Base-by-base conservation (phyloP, 176 grass and related monocot species). In the Areca catechu region DNA sequence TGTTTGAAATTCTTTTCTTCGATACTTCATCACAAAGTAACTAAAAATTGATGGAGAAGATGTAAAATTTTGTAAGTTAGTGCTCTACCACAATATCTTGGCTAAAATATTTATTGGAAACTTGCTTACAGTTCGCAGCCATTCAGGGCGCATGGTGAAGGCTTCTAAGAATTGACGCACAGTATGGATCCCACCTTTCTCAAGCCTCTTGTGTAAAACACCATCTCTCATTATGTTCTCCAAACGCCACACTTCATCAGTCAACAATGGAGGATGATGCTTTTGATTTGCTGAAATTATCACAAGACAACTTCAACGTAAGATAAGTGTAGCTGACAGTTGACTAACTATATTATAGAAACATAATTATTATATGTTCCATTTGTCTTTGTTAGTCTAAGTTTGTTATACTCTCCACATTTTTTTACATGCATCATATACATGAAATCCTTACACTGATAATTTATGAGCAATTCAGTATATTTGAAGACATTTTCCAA, bases 241-340 rank as follows among this genome's bases (percentile, higher is more conserved):
- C 14, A 90, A 43, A 48, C 71, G 51, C 75, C 78, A 86, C 0
- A 90, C 67, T 19, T 82, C 72, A 25, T 90, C 82, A 10, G 78
- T 14, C 20, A 49, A 48, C 17, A 17, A 47, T 57, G 82, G 82
- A 64, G 65, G 75, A 25, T 15, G 17, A 53, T 27, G 50, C 51
- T 82, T 90, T 74, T 58, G 62, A 29, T 7, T 65, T 54, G 53
- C 85, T 89, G 22, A 17, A 75, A 43, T 37, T 37, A 37, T 37
- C 30, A 37, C 30, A 37, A 37, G 30, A 37, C 9, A 37, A 10
- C 30, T 10, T 37, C 30, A 37, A 10, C 2, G 30, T 37, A 10
- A 37, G 7, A 37, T 37, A 37, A 10, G 30, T 37, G 30, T 10
- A 37, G 30, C 30, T 7, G 5, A 37, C 30, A 10, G 30, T 37